phyloP scores from a whole-genome alignment of 1,284 basidiomycete species.

The Ustilago sp. region DNA sequence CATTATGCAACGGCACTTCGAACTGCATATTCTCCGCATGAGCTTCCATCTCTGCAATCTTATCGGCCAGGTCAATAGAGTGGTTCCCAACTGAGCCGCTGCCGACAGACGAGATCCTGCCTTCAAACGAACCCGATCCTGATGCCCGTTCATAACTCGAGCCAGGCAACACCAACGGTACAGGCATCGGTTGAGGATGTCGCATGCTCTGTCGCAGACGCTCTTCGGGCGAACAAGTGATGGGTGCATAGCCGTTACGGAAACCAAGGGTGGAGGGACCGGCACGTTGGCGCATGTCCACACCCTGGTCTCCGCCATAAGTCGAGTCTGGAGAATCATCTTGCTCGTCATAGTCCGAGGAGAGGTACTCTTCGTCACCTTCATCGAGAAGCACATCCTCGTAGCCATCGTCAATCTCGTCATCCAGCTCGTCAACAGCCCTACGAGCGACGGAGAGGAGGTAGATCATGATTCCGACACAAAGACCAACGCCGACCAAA shows the following conservation, averaged over 20 bases:
- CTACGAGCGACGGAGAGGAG: slow-evolving; percentile 81
- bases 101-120: slow-evolving; percentile 27
- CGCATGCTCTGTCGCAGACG: slow-evolving; percentile 50
- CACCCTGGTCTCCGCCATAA: slow-evolving; percentile 10
- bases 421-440: slow-evolving; percentile 80
- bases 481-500: slow-evolving; percentile 78
- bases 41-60: slow-evolving; percentile 58
- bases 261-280: slow-evolving; percentile 49
- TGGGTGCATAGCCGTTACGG: slow-evolving; percentile 49
- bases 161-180: slow-evolving; percentile 22
- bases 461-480: slow-evolving; percentile 81
- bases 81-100: slow-evolving; percentile 36
- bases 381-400: slow-evolving; percentile 42
- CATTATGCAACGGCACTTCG: slow-evolving; percentile 30
- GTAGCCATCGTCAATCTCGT: slow-evolving; percentile 42
- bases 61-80: slow-evolving; percentile 50
- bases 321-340: slow-evolving; percentile 12
- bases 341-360: slow-evolving; percentile 29
- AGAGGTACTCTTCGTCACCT: slow-evolving; percentile 36
- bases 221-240: slow-evolving; percentile 43
- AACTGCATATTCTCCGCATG: slow-evolving; percentile 52
- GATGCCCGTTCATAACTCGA: slow-evolving; percentile 23
- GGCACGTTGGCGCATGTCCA: slow-evolving; percentile 51
- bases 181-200: slow-evolving; percentile 29
- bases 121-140: slow-evolving; percentile 38